Evolutionary conservation across 2,329 filamentous ascomycete genomes (phyloP).

Genomic region (Stachybotrys elegans): DNA sequence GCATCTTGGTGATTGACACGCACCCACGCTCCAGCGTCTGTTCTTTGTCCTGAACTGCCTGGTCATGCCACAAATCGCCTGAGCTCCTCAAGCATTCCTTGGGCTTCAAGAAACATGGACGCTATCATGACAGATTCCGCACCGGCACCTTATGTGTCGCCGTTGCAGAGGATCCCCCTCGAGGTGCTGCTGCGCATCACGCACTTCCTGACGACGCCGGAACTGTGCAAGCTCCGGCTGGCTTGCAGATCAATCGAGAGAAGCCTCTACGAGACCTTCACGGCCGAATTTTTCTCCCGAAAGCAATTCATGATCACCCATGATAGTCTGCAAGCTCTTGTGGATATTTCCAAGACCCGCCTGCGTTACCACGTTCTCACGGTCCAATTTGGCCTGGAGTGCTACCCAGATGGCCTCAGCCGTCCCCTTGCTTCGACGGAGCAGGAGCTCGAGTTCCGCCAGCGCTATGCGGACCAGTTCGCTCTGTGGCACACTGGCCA

Average conservation of each 20-base stretch:
- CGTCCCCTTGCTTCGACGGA: slow-evolving; percentile 7
- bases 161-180: slow-evolving; percentile 40
- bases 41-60: no score
- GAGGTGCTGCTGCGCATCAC: slow-evolving; percentile 56
- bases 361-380: slow-evolving; percentile 31
- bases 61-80: no score
- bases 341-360: slow-evolving; percentile 45
- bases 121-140: slow-evolving; percentile 6
- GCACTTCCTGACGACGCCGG: slow-evolving; percentile 45
- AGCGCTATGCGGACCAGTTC: slow-evolving; percentile 15
- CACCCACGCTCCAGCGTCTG: no score
- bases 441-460: slow-evolving; percentile 10
- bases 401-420: slow-evolving; percentile 11
- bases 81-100: no score
- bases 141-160: no score
- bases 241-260: slow-evolving; percentile 51
- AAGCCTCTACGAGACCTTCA: slow-evolving; percentile 50
- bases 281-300: slow-evolving; percentile 59
- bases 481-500: slow-evolving; percentile 36
- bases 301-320: slow-evolving; percentile 61
- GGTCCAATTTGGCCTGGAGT: slow-evolving; percentile 27
- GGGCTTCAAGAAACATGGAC: no score
- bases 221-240: slow-evolving; percentile 50
- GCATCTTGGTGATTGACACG: no score
- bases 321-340: slow-evolving; percentile 48